These are phyloP conservation scores for Leccinum variicolor DNA, from an alignment of 768 basidiomycete genomes.

Conservation along the genomic window DNA sequence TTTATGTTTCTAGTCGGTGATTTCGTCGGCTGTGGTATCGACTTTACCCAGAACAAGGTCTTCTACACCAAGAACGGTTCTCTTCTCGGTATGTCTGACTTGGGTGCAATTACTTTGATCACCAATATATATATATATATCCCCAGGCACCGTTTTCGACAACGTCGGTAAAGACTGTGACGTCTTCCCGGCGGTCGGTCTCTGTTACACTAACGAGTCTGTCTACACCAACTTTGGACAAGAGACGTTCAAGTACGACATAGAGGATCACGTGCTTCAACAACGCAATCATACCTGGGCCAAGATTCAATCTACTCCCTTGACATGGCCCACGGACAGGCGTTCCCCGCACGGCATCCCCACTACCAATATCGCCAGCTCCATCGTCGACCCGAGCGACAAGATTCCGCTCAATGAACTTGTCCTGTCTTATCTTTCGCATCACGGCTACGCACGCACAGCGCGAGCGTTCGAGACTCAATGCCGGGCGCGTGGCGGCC, in stretches of 20 bases:
- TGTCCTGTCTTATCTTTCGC: constrained; percentile 75
- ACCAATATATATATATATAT: constrained; percentile 4
- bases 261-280: constrained; percentile 79
- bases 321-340: constrained; percentile 41
- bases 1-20: constrained; percentile 62
- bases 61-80: constrained; percentile 92
- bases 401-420: constrained; percentile 67
- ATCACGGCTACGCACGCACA: constrained; percentile 79
- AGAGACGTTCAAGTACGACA: constrained; percentile 84
- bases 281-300: constrained; percentile 65
- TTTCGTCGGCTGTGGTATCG: constrained; percentile 87
- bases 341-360: constrained; percentile 6
- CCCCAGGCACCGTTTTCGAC: constrained; percentile 64
- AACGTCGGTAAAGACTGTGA: constrained; percentile 62
- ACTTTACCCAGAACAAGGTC: constrained; percentile 73
- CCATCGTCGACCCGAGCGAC: constrained; percentile 43
- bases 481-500: constrained; percentile 27
- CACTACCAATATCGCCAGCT: constrained; percentile 1
- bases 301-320: constrained; percentile 55
- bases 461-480: constrained; percentile 65
- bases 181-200: constrained; percentile 84
- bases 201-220: constrained; percentile 76
- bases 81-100: constrained; percentile 49
- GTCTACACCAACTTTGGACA: constrained; percentile 88
- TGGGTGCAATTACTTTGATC: constrained; percentile 2